Evolutionary conservation across 208 protist species (phyloP).

Genomic region (Trypanosoma brucei): DNA sequence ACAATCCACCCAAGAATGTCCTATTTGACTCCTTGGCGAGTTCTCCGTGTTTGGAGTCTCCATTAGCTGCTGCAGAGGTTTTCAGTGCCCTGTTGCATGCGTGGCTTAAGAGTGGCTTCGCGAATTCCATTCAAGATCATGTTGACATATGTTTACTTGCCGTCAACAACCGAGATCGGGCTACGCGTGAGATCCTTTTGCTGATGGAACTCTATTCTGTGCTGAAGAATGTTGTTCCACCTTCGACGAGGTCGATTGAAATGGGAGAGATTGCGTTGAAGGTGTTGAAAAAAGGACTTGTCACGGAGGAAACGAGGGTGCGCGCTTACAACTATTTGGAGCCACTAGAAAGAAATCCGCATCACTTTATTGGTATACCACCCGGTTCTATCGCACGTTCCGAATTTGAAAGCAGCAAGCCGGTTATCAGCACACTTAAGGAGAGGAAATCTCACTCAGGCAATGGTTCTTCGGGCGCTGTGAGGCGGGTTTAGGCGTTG

Average conservation of each 20-base stretch:
- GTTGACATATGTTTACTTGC: slow-evolving; percentile 57
- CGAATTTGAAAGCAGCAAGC: neutral
- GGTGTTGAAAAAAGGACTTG: slow-evolving; percentile 39
- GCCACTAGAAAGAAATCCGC: slow-evolving; percentile 10
- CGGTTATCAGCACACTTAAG: slow-evolving; percentile 3
- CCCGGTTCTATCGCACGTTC: neutral
- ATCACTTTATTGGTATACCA: slow-evolving; percentile 18
- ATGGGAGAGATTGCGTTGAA: slow-evolving; percentile 31
- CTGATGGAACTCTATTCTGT: slow-evolving; percentile 58
- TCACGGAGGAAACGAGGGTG: slow-evolving; percentile 54
- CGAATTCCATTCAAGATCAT: slow-evolving; percentile 43
- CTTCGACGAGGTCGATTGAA: slow-evolving; percentile 13
- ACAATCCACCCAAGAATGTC: slow-evolving; percentile 24
- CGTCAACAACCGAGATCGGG: slow-evolving; percentile 41
- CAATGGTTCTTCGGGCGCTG: neutral
- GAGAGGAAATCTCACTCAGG: slow-evolving; percentile 20
- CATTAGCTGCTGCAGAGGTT: slow-evolving; percentile 55
- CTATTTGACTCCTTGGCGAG: slow-evolving; percentile 55
- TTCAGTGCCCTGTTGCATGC: slow-evolving; percentile 62
- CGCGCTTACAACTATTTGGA: slow-evolving; percentile 25
- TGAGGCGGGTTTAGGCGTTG: too few relatives aligned
- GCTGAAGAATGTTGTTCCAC: slow-evolving; percentile 17
- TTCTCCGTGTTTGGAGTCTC: slow-evolving; percentile 25
- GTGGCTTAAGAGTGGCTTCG: slow-evolving; percentile 35
- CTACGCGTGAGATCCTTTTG: slow-evolving; percentile 31